phyloP scores from a whole-genome alignment of 2,329 filamentous ascomycete species.

The Xylaria digitata region DNA sequence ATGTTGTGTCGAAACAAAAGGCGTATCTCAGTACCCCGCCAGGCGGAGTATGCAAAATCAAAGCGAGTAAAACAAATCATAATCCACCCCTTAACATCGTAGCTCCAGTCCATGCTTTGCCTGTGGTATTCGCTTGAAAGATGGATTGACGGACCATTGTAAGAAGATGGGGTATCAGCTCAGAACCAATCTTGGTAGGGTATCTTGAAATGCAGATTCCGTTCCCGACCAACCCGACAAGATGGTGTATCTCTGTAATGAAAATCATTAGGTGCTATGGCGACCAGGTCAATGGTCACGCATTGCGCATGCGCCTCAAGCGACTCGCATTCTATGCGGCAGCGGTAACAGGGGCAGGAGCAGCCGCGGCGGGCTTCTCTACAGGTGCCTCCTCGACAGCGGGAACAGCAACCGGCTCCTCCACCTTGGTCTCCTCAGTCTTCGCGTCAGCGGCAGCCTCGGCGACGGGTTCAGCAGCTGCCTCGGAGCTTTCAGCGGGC shows the following conservation, averaged over 20 bases:
- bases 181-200: conserved; percentile 52
- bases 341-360: conserved; percentile 49
- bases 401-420: conserved; percentile 33
- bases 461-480: conserved; percentile 38
- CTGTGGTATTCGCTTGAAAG: conserved; percentile 39
- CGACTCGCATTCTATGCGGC: conserved; percentile 49
- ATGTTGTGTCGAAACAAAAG: conserved; percentile 46
- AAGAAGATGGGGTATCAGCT: conserved; percentile 51
- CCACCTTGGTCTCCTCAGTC: conserved; percentile 38
- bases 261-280: conserved; percentile 47
- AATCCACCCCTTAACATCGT: conserved; percentile 44
- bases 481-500: conserved; percentile 44
- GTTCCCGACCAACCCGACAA: conserved; percentile 52
- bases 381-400: conserved; percentile 42
- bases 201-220: conserved; percentile 55
- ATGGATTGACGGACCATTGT: conserved; percentile 40
- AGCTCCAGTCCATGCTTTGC: conserved; percentile 42
- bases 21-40: conserved; percentile 46
- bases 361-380: conserved; percentile 46
- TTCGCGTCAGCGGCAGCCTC: conserved; percentile 41
- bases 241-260: conserved; percentile 47
- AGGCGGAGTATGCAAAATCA: conserved; percentile 51
- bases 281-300: conserved; percentile 33
- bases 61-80: conserved; percentile 49
- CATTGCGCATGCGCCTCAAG: conserved; percentile 34